phyloP scores from a whole-genome alignment of 306 rosid genomes.

The Glycine latifolia region DNA sequence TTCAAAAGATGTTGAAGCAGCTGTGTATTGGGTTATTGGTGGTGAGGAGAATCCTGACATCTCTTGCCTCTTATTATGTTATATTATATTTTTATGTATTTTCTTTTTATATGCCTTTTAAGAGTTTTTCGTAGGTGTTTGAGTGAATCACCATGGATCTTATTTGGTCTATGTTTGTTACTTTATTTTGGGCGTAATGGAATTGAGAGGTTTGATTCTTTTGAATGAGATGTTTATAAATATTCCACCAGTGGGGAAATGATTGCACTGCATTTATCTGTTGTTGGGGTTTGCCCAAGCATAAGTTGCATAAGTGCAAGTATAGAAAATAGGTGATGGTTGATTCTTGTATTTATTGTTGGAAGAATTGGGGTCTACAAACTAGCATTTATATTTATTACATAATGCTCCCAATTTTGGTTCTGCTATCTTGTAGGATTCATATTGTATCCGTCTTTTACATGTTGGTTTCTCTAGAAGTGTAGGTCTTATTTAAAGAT shows the following conservation, averaged over 20 bases:
- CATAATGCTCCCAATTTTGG: background rate
- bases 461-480: background rate
- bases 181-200: too few species aligned
- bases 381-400: too few species aligned
- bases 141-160: too few species aligned
- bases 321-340: background rate
- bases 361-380: background rate
- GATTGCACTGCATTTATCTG: background rate
- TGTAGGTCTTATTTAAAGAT: background rate
- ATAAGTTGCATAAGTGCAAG: background rate
- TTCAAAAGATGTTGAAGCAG: too few species aligned
- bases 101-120: too few species aligned
- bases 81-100: too few species aligned
- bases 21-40: too few species aligned
- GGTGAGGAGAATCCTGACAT: too few species aligned
- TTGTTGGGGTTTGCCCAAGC: background rate
- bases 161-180: too few species aligned
- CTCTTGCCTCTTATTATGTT: too few species aligned
- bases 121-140: too few species aligned
- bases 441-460: background rate
- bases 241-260: background rate
- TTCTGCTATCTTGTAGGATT: background rate
- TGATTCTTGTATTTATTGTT: background rate
- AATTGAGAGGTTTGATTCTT: background rate
- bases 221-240: too few species aligned